Conservation (phyloP, 1,284 basidiomycete genomes). For the Inonotus obliquus region DNA sequence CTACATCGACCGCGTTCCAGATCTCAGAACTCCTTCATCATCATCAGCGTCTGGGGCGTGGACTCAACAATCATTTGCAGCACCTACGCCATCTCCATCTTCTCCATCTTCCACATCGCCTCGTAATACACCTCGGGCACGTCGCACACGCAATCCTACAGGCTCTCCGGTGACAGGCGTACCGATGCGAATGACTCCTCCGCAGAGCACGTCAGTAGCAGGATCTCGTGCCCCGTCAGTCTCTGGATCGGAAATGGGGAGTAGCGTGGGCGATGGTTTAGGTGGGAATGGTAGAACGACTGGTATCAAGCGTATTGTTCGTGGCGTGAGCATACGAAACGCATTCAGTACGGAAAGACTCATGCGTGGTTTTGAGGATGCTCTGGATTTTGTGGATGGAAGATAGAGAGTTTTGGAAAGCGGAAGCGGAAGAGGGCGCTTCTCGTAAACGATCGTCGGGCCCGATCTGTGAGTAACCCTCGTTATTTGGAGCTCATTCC, state of each 20-base stretch:
- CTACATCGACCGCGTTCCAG: slow-evolving; percentile 16
- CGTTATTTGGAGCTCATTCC: no score
- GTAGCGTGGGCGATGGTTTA: background rate
- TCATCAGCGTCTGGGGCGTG: background rate
- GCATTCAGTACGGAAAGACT: slow-evolving; percentile 16
- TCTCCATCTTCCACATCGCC: background rate
- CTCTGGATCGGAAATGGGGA: slow-evolving; percentile 7
- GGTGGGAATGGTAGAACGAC: background rate
- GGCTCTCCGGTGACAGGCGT: background rate
- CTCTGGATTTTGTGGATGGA: slow-evolving; percentile 18
- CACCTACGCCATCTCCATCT: background rate
- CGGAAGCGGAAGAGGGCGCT: no score
- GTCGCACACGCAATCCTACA: background rate
- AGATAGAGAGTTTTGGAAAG: slow-evolving; percentile 1
- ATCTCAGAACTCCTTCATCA: background rate
- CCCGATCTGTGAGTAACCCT: no score
- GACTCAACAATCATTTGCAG: background rate
- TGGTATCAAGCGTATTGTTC: slow-evolving; percentile 14
- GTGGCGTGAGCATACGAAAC: slow-evolving; percentile 19
- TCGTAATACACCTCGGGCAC: slow-evolving; percentile 3
- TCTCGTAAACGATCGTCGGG: no score
- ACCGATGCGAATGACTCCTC: background rate
- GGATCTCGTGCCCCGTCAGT: slow-evolving; percentile 3
- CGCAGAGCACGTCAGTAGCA: background rate
- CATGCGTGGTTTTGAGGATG: slow-evolving; percentile 13